Evolutionary conservation across 192 early-diverging fungal genomes (phyloP), one percentile per base, ranked within the genome.

Genomic region (Thamnidium elegans): DNA sequence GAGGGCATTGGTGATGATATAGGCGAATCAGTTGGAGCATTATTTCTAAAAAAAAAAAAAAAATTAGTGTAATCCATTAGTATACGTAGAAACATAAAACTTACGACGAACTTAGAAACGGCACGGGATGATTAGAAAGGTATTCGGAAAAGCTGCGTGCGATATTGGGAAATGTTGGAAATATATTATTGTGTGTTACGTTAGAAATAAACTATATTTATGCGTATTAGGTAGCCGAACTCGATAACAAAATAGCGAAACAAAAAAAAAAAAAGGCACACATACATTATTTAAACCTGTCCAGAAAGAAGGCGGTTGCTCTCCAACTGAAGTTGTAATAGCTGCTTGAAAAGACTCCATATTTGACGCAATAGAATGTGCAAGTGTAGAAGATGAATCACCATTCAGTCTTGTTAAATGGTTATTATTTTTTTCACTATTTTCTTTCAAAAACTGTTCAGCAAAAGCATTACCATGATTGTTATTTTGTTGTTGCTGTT

Each of bases 91-190:
- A 48, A 17, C 14, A 48, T 13, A 5, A n/a, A 30, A 66, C 50
- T 46, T 66, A 56, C 58, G 46, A 43, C 4, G 56, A 48, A 10
- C 56, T 65, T 44, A 53, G 15, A 55, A 62, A 62, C 19, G 52
- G 58, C n/a, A 66, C 46, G 32, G 70, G 64, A 47, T 62, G 51
- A 58, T 72, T 55, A 14, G 55, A 26, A 7, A 74, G 17, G 23
- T 74, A 74, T 30, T 74, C 72, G n/a, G 67, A 65, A 42, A 74
- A 74, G 26, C 68, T 74, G 30, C 51, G 50, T 7, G 72, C 72
- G 9, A 74, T 30, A 43, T 63, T 69, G 20, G 72, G 72, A 21
- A 74, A 50, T 13, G 72, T 55, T 30, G 63, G 72, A 14, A 62
- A 67, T 21, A 74, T 39, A 45, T 67, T 63, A 36, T 74, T 74